Percentiles rank a stretch among this genome's conserved stretches.
phyloP scores from a whole-genome alignment of 1,284 basidiomycete genomes.

The Cutaneotrichosporon sp. region DNA sequence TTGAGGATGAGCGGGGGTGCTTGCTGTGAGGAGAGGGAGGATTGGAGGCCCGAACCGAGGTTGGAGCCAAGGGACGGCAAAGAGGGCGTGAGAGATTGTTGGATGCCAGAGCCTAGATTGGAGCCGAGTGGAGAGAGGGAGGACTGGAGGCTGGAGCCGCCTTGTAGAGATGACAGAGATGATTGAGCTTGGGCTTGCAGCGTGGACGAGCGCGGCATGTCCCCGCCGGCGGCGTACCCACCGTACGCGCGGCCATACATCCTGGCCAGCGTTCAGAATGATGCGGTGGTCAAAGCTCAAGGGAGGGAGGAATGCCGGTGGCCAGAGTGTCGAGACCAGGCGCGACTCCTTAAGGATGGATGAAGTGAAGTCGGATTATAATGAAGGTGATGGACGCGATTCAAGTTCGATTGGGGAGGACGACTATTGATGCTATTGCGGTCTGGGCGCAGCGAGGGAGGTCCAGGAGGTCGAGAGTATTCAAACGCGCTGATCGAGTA shows the following conservation, averaged over 20 bases:
- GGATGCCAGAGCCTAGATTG: too few species aligned
- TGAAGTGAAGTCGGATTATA: background rate
- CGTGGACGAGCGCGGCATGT: conserved; percentile 16
- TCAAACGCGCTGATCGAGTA: too few species aligned
- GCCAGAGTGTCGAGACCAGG: too few species aligned
- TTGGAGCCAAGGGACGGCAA: too few species aligned
- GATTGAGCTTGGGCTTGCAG: conserved; percentile 12
- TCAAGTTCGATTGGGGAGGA: too few species aligned
- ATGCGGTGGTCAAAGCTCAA: background rate
- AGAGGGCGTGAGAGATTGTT: too few species aligned
- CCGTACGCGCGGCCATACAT: conserved; percentile 21
- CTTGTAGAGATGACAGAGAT: conserved; percentile 3
- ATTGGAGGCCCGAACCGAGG: background rate
- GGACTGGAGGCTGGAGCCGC: background rate
- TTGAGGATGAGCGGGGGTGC: conserved; percentile 41
- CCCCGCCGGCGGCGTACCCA: conserved; percentile 9
- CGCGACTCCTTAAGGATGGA: background rate
- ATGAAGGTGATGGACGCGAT: background rate
- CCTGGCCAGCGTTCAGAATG: background rate
- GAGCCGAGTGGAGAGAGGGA: background rate
- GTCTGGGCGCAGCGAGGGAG: too few species aligned
- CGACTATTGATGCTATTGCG: too few species aligned
- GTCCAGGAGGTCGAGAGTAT: too few species aligned
- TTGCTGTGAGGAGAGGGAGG: conserved; percentile 6
- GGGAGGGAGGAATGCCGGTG: background rate